Base-by-base conservation (phyloP, 768 basidiomycete genomes). In the Suillus bovinus region DNA sequence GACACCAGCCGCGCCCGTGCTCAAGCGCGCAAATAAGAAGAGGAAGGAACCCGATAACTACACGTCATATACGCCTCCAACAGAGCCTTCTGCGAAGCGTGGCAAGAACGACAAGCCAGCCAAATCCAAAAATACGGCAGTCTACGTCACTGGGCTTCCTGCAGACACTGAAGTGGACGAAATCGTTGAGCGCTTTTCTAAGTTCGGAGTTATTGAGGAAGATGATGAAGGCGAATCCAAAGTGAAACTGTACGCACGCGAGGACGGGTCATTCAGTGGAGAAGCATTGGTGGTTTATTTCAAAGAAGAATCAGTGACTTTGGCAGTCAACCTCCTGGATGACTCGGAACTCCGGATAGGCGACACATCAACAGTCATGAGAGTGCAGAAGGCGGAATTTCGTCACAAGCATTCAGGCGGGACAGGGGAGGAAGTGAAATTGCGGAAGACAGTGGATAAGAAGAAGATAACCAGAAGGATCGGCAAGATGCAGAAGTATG, bases 211-310 rank as follows among this genome's bases (percentile, higher is more conserved):
- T 36, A 86, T 99, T 59, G 89, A 98, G 72, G 93, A 96, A 70
- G 94, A 94, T 64, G 90, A 95, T 68, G 80, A 87, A n/a, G 95
- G 93, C 2, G 86, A 93, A 61, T 88, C 90, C n/a, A 93, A 96
- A 71, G 84, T 99, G 72, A 99, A 99, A 80, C 82, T 99, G 80
- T 99, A 99, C 74, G 90, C 91, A 52, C 86, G 85, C 62, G 93
- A 93, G 6, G 86, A 92, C 63, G 95, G 96, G 38, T 72, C 83
- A 29, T 97, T 98, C 76, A 97, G 86, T 67, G 96, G 97, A 42
- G 96, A 99, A 67, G 96, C 95, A 3, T 77, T 99, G 66, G 89
- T 99, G 61, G 94, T 98, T 38, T 99, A 92, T 76, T 96, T 98
- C 82, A 97, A 97, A 75, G 94, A 96, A 73, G 96, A 94, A 63